Base-by-base conservation (phyloP, 2,329 filamentous ascomycete species). In the Ophiostoma sp. region DNA sequence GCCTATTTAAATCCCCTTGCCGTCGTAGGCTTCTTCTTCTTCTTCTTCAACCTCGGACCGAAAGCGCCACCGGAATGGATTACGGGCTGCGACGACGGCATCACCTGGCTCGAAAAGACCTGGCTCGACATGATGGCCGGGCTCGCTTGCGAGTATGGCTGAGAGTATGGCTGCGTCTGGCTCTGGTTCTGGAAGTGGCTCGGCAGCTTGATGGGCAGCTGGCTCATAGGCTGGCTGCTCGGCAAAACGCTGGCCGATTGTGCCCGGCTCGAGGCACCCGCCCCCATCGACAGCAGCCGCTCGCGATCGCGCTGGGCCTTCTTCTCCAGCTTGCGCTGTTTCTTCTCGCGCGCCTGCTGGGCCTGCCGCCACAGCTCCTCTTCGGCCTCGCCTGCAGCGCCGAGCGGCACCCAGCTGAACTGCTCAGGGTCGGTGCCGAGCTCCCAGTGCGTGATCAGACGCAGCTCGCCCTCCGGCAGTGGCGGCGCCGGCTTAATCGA, bases 11-110 rank as follows among this genome's bases (percentile, higher is more conserved):
- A 83, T 0, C 81, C 81, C 11, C 77, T 79, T 75, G 77, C 80
- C 75, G 78, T 80, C 76, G 82, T 82, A 20, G 73, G 71, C 75
- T 83, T 84, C 76, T 83, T 83, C 69, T 76, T 79, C 72, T 83
- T 83, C 69, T 77, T 79, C 71, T 74, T 70, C 48, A 75, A 65
- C 69, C 83, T 77, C 68, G 69, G 11, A 1, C 27, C 69, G 20
- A 68, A 68, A 1, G 54, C n/a, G 3, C 64, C 52, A 11, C 67
- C 69, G 7, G 15, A 62, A 27, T 57, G 69, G n/a, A 72, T 71
- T 4, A 35, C 44, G 4, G 68, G 67, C 62, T 73, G 73, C 60
- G 72, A 71, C 68, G 71, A 73, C 44, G 66, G 41, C 57, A 72
- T 52, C 20, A 70, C 31, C 31, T 72, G 73, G 68, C 71, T 74